These are phyloP conservation scores for Oenanthe javanica DNA, from an alignment of 140 eudicot genomes.

Conservation along the genomic window DNA sequence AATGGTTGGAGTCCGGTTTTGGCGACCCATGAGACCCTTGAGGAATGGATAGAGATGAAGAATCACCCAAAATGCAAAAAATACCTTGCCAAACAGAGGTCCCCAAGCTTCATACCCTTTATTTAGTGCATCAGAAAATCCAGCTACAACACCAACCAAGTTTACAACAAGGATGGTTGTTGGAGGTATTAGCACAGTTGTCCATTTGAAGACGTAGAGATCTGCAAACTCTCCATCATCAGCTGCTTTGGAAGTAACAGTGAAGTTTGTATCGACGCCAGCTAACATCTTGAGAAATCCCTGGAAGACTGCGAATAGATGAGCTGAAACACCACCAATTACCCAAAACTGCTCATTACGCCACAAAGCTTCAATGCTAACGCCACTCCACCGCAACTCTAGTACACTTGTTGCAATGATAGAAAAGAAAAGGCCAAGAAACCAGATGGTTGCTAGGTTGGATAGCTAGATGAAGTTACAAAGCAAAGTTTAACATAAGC, in stretches of 20 bases:
- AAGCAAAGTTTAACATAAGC: conserved; percentile 1
- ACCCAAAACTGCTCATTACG: conserved; percentile 99
- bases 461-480: conserved; percentile 53
- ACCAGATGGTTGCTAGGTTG: conserved; percentile 74
- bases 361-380: conserved; percentile 92
- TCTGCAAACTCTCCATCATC: conserved; percentile 88
- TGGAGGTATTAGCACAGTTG: conserved; percentile 94
- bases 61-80: conserved; percentile 94
- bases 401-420: conserved; percentile 77
- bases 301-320: conserved; percentile 93
- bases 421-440: conserved; percentile 85
- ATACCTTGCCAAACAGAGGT: conserved; percentile 88
- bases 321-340: conserved; percentile 97
- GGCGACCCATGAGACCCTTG: conserved; percentile 98
- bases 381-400: conserved; percentile 98
- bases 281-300: conserved; percentile 91
- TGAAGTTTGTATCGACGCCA: conserved; percentile 89
- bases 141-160: conserved; percentile 92
- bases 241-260: conserved; percentile 82
- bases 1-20: conserved; percentile 90
- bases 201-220: conserved; percentile 89
- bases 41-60: conserved; percentile 92
- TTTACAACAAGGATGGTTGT: conserved; percentile 76
- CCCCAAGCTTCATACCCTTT: conserved; percentile 98
- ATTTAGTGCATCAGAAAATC: conserved; percentile 90